Conservation (phyloP, 352 stramenopile species). For the Pythium myriotylum region DNA sequence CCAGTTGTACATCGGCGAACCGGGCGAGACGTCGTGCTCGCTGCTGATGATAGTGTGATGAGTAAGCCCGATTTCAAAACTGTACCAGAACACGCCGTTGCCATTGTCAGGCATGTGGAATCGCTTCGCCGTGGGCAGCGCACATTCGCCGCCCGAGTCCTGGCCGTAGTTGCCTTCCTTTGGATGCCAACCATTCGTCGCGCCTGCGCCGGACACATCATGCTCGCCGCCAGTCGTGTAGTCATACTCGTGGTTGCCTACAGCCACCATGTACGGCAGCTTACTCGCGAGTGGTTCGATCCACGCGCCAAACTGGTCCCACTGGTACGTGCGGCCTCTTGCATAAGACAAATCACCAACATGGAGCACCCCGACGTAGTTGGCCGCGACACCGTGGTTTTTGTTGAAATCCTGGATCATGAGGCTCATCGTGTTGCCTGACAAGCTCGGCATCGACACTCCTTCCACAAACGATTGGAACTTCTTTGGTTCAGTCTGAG, state of each 20-base stretch:
- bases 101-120: conserved; percentile 53
- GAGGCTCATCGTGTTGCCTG: conserved; percentile 37
- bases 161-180: conserved; percentile 19
- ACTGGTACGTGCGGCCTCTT: conserved; percentile 50
- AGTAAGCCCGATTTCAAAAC: conserved; percentile 26
- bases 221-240: conserved; percentile 19
- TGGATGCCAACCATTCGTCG: conserved; percentile 19
- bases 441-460: conserved; percentile 15
- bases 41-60: conserved; percentile 30
- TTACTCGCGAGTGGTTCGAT: conserved; percentile 59
- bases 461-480: conserved; percentile 14
- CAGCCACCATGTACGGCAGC: conserved; percentile 68
- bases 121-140: conserved; percentile 51
- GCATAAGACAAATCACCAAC: conserved; percentile 79
- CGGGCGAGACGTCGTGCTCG: conserved; percentile 29
- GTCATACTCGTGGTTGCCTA: conserved; percentile 35
- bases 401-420: conserved; percentile 32
- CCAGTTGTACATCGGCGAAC: conserved; percentile 30
- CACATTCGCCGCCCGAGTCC: conserved; percentile 63
- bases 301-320: conserved; percentile 72
- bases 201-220: conserved; percentile 19
- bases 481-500: conserved; percentile 1
- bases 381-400: conserved; percentile 11
- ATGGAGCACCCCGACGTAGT: conserved; percentile 62
- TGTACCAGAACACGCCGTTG: conserved; percentile 38